Base-by-base conservation (phyloP, 345 rosid genomes). In the Gossypium herbaceum region DNA sequence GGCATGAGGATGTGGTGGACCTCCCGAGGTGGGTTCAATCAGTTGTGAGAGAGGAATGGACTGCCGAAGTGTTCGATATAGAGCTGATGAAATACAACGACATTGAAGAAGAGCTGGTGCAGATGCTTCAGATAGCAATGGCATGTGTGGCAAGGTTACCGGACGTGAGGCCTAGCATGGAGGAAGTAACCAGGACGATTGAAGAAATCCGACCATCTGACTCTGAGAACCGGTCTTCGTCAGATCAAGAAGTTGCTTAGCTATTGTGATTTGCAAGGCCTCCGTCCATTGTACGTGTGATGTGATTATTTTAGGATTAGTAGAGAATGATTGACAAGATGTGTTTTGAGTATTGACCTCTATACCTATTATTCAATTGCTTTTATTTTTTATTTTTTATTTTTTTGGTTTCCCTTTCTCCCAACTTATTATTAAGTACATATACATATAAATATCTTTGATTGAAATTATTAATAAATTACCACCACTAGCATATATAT, bases 101-200 rank as follows among this genome's bases (percentile, higher is more conserved):
- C 57, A 81, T 83, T 6, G 72, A 94, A 75, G 98, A 92, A 79
- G 98, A 92, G 84, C 83, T 94, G 92, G 97, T 94, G 74, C 91
- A 90, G 85, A 91, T 90, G 97, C 91, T 94, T 70, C 96, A 94
- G 79, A 81, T 91, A 79, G 97, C 97, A 64, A 86, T 94, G 97
- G 86, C 95, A 2, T 94, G 98, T 41, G 94, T 91, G 44, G 87
- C 87, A 8, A 78, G 67, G 73, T 80, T 80, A 79, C 93, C 97
- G 2, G 98, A 94, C 45, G 61, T 65, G 44, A 91, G 98, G 56
- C 98, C 98, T 52, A 69, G 87, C 0, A 91, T 94, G 90, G 87
- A 81, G 69, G 97, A 92, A 81, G 94, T 90, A 1, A 85, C 89
- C 60, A 86, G 80, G 80, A 87, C 92, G 98, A 87, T 94, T 7